Base-by-base conservation (phyloP, 2,329 filamentous ascomycete species). In the Colletotrichum aenigma region DNA sequence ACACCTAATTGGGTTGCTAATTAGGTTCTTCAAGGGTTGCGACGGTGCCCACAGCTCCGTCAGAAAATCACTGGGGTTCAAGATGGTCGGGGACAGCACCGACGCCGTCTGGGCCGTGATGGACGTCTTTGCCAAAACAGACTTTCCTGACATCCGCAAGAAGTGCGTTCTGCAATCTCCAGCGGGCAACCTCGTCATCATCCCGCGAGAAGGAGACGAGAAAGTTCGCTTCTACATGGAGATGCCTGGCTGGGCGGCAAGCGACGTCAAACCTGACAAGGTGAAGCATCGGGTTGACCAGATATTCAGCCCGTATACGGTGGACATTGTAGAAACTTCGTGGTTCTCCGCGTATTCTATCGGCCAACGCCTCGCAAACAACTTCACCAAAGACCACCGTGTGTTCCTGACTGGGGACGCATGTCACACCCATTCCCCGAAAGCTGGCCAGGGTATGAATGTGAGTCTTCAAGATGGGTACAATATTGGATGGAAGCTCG, bases 401-500 rank as follows among this genome's bases (percentile, higher is more conserved):
- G 92, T 95, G 2, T 95, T 95, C 81, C 88, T 96, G 26, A 93
- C 92, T 9, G 94, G 94, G 38, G 94, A 96, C 83, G 93, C 94
- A 16, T 94, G 93, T 78, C 94, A 96, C 83, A 95, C 94, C 0
- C 94, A 95, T 80, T 80, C 92, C 88, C 93, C 93, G 32, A 95
- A 95, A 86, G 94, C 93, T 32, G 94, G 94, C 2, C 94, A 95
- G 83, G 93, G 93, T 26, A 95, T 95, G 94, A 95, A 95, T 80
- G 94, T 94, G 1, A 93, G 93, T 5, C 94, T 95, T 84, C 87
- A 94, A 65, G 94, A 96, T 78, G 95, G 95, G 1, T 91, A 95
- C 75, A 98, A 98, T 83, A 88, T 98, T 55, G 96, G 96, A 7
- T 98, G 96, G 96, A 98, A 98, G 87, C 94, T 98, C 64, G 96